Base-by-base conservation (phyloP, 495 filamentous ascomycete genomes). In the Tuber calosporum region DNA sequence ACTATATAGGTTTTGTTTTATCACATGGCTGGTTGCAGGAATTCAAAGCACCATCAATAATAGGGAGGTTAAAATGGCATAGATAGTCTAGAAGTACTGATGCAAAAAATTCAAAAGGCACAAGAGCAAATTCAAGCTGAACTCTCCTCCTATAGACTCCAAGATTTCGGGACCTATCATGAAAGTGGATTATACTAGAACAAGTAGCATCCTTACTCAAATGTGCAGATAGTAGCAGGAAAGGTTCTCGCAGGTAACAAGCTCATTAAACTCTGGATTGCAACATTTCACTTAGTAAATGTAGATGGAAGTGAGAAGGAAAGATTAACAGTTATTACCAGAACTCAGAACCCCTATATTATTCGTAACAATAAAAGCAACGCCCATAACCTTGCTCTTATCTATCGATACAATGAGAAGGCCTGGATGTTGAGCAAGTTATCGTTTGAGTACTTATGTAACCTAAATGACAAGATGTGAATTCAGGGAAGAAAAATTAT, bases 351-450 rank as follows among this genome's bases (percentile, higher is more conserved):
- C 19, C 75, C 75, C 1, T 67, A 73, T 15, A 66, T 71, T 15
- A 76, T 77, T n/a, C 53, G 67, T 36, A 66, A 69, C 1, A 67
- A 77, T 66, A 68, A 69, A 17, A 72, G 78, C 62, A 79, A 79
- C 26, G 69, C 75, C 11, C 69, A 72, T 2, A 79, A 79, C 43
- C 69, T 79, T 1, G 71, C 75, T 38, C 75, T 79, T 19, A 74
- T 72, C 20, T 79, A 79, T 53, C 67, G 72, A 42, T 78, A 78
- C 30, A 79, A 79, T 72, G 79, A 79, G 26, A 78, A 78, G 67
- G 11, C 40, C 11, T 41, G 11, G 40, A 41, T 13, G 11, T 72
- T 75, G 40, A 79, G 71, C 22, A 76, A 72, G 37, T 69, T 79
- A 38, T 79, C 71, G 77, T 78, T 77, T 45, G 77, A 79, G 71